Evolutionary conservation across 2,329 filamentous ascomycete genomes (phyloP).

Genomic region (Aspergillus sp.): DNA sequence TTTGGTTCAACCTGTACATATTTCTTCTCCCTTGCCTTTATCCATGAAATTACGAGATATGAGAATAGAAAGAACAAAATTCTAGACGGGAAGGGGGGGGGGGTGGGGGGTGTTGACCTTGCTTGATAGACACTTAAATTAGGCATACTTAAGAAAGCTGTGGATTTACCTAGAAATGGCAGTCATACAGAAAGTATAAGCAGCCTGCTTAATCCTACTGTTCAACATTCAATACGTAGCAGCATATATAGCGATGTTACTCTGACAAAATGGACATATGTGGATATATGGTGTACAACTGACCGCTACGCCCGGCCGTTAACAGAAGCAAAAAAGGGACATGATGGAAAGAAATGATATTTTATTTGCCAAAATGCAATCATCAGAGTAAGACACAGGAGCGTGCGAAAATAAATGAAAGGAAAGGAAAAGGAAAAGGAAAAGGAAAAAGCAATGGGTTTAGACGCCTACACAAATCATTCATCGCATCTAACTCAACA

Average conservation of each 20-base stretch:
- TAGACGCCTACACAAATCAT: slow-evolving; percentile 21
- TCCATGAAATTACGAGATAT: not conserved
- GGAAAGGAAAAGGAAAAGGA: slow-evolving; percentile 6
- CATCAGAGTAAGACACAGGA: not conserved
- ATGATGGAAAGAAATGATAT: not conserved
- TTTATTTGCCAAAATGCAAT: slow-evolving; percentile 9
- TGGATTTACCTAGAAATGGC: not conserved
- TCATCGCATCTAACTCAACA: slow-evolving; percentile 23
- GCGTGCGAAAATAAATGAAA: not conserved
- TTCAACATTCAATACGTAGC: not conserved
- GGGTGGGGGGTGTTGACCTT: not conserved
- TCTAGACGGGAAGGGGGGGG: not conserved
- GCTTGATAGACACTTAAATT: not conserved
- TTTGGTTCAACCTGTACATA: too few species aligned
- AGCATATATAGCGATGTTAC: not conserved
- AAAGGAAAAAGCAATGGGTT: slow-evolving; percentile 5
- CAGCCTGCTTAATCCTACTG: not conserved
- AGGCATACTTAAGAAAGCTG: not conserved
- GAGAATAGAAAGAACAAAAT: not conserved
- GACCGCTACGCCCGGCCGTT: not conserved
- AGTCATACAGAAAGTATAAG: not conserved
- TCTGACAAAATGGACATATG: not conserved
- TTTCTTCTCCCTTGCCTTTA: not conserved
- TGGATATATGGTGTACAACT: not conserved
- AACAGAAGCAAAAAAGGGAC: not conserved